Conservation (phyloP, 495 filamentous ascomycete species). For the Delitschia confertaspora region DNA sequence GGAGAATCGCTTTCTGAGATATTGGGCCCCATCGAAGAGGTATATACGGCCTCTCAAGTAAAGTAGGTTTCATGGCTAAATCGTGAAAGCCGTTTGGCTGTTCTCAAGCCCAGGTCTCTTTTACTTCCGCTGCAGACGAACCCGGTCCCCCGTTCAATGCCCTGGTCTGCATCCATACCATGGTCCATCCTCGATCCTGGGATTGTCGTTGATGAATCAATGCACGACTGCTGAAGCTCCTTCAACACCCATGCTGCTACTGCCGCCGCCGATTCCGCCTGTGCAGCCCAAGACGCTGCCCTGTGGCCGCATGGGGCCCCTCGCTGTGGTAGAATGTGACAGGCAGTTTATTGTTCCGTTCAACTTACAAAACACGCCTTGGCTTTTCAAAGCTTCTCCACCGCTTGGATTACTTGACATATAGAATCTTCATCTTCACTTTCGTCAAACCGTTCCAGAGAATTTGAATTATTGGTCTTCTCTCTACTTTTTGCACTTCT, state of each 20-base stretch:
- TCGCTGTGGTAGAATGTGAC: conserved; percentile 23
- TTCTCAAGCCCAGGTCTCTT: conserved; percentile 19
- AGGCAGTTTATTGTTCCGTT: conserved; percentile 25
- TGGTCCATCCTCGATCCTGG: conserved; percentile 26
- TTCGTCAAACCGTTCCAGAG: conserved; percentile 18
- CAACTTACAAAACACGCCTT: conserved; percentile 20
- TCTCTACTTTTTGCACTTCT: no score
- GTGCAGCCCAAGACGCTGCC: conserved; percentile 12
- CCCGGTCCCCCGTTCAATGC: conserved; percentile 21
- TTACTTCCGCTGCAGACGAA: conserved; percentile 14
- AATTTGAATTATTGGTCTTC: no score
- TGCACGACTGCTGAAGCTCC: conserved; percentile 16
- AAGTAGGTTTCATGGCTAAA: conserved; percentile 28
- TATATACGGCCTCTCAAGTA: conserved; percentile 29
- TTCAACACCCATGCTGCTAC: conserved; percentile 21
- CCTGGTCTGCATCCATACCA: conserved; percentile 20
- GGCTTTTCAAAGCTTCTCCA: conserved; percentile 10
- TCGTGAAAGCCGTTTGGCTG: conserved; percentile 20
- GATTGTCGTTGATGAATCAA: conserved; percentile 24
- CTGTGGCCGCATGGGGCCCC: conserved; percentile 19
- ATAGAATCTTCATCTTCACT: conserved; percentile 21
- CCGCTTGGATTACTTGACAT: conserved; percentile 9
- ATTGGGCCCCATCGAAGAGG: conserved; percentile 26
- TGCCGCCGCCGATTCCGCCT: conserved; percentile 26
- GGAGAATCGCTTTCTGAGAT: conserved; percentile 14